These are phyloP conservation scores for Paraglomus occultum DNA, from an alignment of 192 early-diverging fungal genomes.

Conservation along the genomic window DNA sequence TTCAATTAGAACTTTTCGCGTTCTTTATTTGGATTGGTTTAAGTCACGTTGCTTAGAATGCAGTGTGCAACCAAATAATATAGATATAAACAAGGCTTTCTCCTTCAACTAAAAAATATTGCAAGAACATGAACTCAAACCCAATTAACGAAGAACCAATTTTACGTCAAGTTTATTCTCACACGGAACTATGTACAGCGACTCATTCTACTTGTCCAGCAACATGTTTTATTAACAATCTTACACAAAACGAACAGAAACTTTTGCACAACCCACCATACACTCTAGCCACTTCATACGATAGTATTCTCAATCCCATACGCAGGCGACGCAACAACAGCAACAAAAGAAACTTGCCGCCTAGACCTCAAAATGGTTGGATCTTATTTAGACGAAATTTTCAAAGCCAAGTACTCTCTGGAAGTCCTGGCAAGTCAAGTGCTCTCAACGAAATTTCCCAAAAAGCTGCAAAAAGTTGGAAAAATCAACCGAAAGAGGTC, in stretches of 20 bases:
- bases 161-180: too few relatives aligned
- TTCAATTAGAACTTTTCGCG: too few relatives aligned
- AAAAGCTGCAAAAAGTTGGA: not conserved
- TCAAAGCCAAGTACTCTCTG: not conserved
- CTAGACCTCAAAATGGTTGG: conserved; percentile 29
- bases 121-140: too few relatives aligned
- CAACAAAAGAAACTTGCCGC: not conserved
- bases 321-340: not conserved
- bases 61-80: too few relatives aligned
- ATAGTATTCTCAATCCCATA: not conserved
- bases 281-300: not conserved
- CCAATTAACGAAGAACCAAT: too few relatives aligned
- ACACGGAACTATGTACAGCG: too few relatives aligned
- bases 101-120: too few relatives aligned
- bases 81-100: too few relatives aligned
- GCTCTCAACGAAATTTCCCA: conserved; percentile 15
- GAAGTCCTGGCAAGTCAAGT: not conserved
- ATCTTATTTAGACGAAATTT: conserved; percentile 23
- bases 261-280: conserved; percentile 20
- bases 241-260: not conserved
- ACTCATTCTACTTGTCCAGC: too few relatives aligned
- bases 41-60: too few relatives aligned
- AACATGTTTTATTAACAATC: too few relatives aligned
- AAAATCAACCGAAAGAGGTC: conserved; percentile 3
- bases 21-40: too few relatives aligned